Evolutionary conservation across 2,329 filamentous ascomycete genomes (phyloP).

Genomic region (Aspergillus sp.): DNA sequence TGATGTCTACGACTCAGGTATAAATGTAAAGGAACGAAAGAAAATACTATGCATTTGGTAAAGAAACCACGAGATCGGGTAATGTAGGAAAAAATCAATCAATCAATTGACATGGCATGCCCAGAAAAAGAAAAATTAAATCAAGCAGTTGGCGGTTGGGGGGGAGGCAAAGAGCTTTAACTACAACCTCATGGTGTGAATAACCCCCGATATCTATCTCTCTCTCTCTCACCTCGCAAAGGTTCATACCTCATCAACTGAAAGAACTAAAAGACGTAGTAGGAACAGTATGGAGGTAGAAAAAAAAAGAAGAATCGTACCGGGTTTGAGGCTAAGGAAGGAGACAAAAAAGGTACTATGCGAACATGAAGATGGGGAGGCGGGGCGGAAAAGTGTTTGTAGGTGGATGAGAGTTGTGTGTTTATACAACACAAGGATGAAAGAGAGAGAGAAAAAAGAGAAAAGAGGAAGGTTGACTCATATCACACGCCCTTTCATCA

Average conservation of each 20-base stretch:
- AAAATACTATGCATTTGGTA: slow-evolving; percentile 1
- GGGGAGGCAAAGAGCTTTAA: neutral
- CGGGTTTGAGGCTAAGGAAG: neutral
- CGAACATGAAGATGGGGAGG: neutral
- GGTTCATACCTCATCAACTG: neutral
- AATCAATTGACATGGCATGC: neutral
- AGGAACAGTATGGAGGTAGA: neutral
- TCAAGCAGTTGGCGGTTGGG: neutral
- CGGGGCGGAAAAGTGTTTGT: neutral
- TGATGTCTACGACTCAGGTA: too few species aligned
- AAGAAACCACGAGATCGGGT: neutral
- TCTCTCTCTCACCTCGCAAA: neutral
- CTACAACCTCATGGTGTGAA: neutral
- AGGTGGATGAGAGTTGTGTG: neutral
- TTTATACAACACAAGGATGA: neutral
- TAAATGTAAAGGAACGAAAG: neutral
- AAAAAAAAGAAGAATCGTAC: neutral
- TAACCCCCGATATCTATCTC: too few species aligned
- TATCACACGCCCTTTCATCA: slow-evolving; percentile 15
- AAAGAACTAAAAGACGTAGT: neutral
- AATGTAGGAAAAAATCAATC: neutral
- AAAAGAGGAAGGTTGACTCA: slow-evolving; percentile 17
- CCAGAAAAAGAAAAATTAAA: slow-evolving; percentile 1
- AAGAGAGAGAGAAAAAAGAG: slow-evolving; percentile 1
- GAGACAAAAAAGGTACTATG: neutral